Percentiles rank a stretch among this genome's conserved stretches.
Evolutionary conservation across 176 grass and related monocot genomes (phyloP).

Genomic region (Oryza rufipogon): DNA sequence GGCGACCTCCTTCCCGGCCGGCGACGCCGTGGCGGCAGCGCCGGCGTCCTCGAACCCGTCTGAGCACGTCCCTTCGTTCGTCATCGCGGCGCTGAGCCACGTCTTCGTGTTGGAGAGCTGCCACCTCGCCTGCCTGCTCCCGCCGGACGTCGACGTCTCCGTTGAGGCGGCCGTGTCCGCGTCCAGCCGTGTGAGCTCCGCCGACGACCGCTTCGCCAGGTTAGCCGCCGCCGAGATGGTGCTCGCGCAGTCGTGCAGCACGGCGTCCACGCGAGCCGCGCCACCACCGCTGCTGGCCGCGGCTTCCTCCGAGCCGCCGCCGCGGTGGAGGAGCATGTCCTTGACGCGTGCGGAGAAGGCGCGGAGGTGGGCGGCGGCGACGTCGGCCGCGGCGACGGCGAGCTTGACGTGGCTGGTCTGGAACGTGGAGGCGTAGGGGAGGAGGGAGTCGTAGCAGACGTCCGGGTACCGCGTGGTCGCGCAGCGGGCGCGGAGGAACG

Average conservation of each 20-base stretch:
- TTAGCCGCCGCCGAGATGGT: constrained; percentile 30
- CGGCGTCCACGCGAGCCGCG: background rate
- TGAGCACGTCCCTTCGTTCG: constrained; percentile 57
- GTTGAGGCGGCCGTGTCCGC: background rate
- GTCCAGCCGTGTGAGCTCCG: constrained; percentile 12
- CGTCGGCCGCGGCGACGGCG: constrained; percentile 43
- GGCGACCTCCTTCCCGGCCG: constrained; percentile 27
- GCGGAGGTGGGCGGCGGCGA: constrained; percentile 33
- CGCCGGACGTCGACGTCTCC: background rate
- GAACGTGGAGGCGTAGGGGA: constrained; percentile 32
- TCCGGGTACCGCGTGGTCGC: constrained; percentile 19
- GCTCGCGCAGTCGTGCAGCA: constrained; percentile 49
- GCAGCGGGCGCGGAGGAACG: constrained; percentile 29
- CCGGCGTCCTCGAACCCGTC: constrained; percentile 38
- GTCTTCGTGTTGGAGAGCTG: constrained; percentile 63
- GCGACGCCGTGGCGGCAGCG: background rate
- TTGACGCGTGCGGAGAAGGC: constrained; percentile 16
- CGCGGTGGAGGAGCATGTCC: constrained; percentile 4
- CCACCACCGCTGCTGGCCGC: background rate
- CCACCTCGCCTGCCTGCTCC: constrained; percentile 49
- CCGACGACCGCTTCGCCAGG: constrained; percentile 30
- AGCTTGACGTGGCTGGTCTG: constrained; percentile 31
- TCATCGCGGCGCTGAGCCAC: constrained; percentile 71
- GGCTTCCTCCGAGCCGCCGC: too few species aligned
- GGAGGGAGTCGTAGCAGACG: constrained; percentile 56